Evolutionary conservation across 768 basidiomycete species (phyloP).

Genomic region (Boletus subparvulus): DNA sequence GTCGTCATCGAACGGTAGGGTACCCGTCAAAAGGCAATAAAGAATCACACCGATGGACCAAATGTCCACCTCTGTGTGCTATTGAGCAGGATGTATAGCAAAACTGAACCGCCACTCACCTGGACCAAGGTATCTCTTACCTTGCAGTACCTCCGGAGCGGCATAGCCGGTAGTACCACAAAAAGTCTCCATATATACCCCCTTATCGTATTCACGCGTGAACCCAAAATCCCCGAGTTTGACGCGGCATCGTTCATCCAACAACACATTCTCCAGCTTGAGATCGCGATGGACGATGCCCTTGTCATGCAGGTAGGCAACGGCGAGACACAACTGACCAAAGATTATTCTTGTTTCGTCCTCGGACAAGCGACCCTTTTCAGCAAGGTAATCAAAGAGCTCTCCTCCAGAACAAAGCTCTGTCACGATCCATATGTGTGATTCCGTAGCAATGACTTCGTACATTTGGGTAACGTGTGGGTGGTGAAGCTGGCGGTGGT

Average conservation of each 20-base stretch:
- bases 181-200: slow-evolving; percentile 82
- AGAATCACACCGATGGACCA: slow-evolving; percentile 95
- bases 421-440: slow-evolving; percentile 93
- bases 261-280: slow-evolving; percentile 91
- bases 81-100: slow-evolving; percentile 9
- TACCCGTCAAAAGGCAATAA: slow-evolving; percentile 86
- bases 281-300: slow-evolving; percentile 96
- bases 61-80: slow-evolving; percentile 77
- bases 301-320: slow-evolving; percentile 88
- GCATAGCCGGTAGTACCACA: slow-evolving; percentile 96
- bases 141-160: slow-evolving; percentile 87
- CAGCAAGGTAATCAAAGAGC: slow-evolving; percentile 96
- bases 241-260: slow-evolving; percentile 88
- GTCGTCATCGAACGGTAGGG: slow-evolving; percentile 88
- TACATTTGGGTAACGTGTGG: slow-evolving; percentile 94
- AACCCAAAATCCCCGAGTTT: slow-evolving; percentile 97
- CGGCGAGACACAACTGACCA: slow-evolving; percentile 92
- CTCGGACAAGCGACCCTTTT: slow-evolving; percentile 85
- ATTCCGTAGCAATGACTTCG: slow-evolving; percentile 97
- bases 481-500: slow-evolving; percentile 95
- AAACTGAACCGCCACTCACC: slow-evolving; percentile 46
- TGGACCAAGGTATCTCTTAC: slow-evolving; percentile 86
- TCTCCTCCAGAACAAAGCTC: slow-evolving; percentile 97
- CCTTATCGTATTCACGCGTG: slow-evolving; percentile 85
- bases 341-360: slow-evolving; percentile 86